phyloP scores from a whole-genome alignment of 768 basidiomycete species.

The Lyophyllum atratum region DNA sequence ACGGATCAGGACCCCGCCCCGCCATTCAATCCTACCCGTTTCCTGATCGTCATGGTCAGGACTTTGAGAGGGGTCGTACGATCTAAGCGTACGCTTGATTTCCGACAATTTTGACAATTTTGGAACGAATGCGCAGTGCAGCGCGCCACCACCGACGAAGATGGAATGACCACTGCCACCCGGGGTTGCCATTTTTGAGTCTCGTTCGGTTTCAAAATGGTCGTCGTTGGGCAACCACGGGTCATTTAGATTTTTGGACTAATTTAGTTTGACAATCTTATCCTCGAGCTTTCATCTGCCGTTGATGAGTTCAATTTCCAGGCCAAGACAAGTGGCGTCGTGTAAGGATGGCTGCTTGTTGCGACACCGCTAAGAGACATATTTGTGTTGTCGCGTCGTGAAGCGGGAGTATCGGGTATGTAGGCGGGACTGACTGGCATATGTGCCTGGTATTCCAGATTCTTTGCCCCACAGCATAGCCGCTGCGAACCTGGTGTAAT shows the following conservation, averaged over 20 bases:
- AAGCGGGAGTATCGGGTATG: background rate
- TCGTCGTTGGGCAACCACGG: background rate
- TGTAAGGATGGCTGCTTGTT: conserved; percentile 10
- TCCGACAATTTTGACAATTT: background rate
- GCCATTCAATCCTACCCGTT: background rate
- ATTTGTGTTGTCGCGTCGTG: background rate
- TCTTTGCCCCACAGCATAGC: conserved; percentile 7
- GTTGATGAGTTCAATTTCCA: background rate
- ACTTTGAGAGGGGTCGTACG: conserved; percentile 11
- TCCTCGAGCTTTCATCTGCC: background rate
- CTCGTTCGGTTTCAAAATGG: background rate
- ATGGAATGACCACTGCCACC: background rate
- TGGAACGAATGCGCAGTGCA: background rate
- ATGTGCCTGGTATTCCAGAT: conserved; percentile 2
- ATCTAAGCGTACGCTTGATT: background rate
- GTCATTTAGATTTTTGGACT: background rate
- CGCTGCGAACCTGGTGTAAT: background rate
- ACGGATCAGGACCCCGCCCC: background rate
- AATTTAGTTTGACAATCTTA: background rate
- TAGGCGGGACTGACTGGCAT: background rate
- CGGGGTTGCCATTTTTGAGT: background rate
- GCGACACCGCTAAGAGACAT: background rate
- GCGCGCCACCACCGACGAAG: background rate
- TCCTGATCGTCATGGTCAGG: conserved; percentile 1
- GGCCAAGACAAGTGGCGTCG: conserved; percentile 2